Conservation (phyloP, 1,284 basidiomycete species). For the Grifola frondosa region DNA sequence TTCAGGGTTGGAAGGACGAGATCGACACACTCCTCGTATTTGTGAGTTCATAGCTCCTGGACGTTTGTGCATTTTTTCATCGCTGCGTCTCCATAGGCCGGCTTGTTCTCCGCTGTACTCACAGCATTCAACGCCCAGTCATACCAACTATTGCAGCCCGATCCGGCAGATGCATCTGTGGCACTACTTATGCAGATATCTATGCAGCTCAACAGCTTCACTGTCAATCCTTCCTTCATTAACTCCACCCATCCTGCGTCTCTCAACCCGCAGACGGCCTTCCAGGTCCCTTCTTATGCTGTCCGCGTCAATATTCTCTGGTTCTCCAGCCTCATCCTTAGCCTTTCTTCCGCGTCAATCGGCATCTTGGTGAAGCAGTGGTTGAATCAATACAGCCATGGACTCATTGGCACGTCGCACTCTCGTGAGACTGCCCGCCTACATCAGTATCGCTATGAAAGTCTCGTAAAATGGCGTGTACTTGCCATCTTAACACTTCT, state of each 20-base stretch:
- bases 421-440: slow-evolving; percentile 9
- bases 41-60: background rate
- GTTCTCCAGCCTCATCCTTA: slow-evolving; percentile 18
- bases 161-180: background rate
- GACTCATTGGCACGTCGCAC: slow-evolving; percentile 2
- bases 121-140: slow-evolving; percentile 8
- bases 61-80: background rate
- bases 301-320: slow-evolving; percentile 10
- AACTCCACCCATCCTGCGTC: slow-evolving; percentile 6
- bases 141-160: slow-evolving; percentile 1
- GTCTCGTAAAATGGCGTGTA: slow-evolving; percentile 12
- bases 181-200: slow-evolving; percentile 8
- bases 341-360: slow-evolving; percentile 14
- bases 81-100: background rate
- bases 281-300: background rate
- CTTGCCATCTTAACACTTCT: slow-evolving; percentile 8
- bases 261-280: background rate
- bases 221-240: slow-evolving; percentile 1
- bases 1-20: slow-evolving; percentile 5
- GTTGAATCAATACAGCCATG: slow-evolving; percentile 8
- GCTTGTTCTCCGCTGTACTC: slow-evolving; percentile 6
- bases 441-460: slow-evolving; percentile 12
- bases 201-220: slow-evolving; percentile 13
- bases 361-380: slow-evolving; percentile 15
- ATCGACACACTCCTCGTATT: slow-evolving; percentile 7